A percentile compares a stretch with the other conserved stretches of the same genome.
Conservation (phyloP, 768 basidiomycete genomes). For the Lentinus tigrinus region DNA sequence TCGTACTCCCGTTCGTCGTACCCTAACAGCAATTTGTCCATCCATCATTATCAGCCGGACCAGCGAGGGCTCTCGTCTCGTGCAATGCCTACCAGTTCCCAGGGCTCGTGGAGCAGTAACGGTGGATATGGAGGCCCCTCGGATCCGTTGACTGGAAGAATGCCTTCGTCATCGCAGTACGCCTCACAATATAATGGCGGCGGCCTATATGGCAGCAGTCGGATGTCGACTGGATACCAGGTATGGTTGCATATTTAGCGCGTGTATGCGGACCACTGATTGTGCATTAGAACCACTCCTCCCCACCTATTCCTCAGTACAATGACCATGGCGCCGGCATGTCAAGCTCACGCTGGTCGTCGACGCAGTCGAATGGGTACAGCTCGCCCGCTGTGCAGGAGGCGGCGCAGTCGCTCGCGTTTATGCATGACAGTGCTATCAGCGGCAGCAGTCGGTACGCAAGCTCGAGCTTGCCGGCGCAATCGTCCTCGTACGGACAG, state of each 20-base stretch:
- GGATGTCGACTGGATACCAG: slow-evolving; percentile 11
- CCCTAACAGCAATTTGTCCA: slow-evolving; percentile 20
- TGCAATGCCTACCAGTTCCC: neutral
- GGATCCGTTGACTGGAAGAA: slow-evolving; percentile 5
- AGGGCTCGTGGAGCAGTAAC: slow-evolving; percentile 11
- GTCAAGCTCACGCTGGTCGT: slow-evolving; percentile 12
- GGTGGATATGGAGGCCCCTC: slow-evolving; percentile 7
- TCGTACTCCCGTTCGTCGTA: slow-evolving; percentile 19
- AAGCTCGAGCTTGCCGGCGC: no score
- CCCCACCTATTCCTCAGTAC: neutral
- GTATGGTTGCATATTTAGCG: neutral
- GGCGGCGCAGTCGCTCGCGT: slow-evolving; percentile 15
- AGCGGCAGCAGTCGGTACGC: neutral
- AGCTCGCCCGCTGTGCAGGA: slow-evolving; percentile 6
- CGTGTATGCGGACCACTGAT: neutral
- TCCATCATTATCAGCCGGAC: slow-evolving; percentile 29
- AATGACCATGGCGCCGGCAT: neutral
- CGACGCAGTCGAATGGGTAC: slow-evolving; percentile 10
- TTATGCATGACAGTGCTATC: slow-evolving; percentile 1
- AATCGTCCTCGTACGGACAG: no score
- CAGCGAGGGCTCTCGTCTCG: slow-evolving; percentile 20
- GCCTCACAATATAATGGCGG: slow-evolving; percentile 11
- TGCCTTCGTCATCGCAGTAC: slow-evolving; percentile 12
- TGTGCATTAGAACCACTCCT: neutral
- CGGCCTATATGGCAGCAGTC: slow-evolving; percentile 1